phyloP scores from a whole-genome alignment of 2,329 filamentous ascomycete species.

The Aspergillus sp. region DNA sequence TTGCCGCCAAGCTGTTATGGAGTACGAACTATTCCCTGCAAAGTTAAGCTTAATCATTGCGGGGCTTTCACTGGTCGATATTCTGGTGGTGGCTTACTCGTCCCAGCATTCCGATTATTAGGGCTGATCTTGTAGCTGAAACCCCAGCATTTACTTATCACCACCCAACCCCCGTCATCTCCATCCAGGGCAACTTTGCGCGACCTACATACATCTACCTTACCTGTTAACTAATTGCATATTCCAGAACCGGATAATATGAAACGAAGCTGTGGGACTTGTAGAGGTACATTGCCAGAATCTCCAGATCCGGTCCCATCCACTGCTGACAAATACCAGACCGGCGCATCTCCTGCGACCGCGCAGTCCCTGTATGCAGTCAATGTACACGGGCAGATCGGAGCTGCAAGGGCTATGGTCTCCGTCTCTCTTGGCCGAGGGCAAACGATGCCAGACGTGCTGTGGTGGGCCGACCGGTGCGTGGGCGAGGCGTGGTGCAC shows the following conservation, averaged over 20 bases:
- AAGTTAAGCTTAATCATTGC: neutral
- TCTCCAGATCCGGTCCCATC: neutral
- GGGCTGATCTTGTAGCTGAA: neutral
- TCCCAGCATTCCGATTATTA: neutral
- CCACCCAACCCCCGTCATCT: neutral
- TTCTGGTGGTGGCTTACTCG: neutral
- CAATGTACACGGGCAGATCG: constrained; percentile 5
- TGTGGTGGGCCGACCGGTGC: neutral
- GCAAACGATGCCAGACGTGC: constrained; percentile 5
- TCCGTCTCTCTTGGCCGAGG: constrained; percentile 12
- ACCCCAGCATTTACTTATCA: neutral
- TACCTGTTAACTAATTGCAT: neutral
- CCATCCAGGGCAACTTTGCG: constrained; percentile 1
- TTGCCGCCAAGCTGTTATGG: neutral
- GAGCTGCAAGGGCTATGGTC: constrained; percentile 11
- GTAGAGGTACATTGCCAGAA: constrained; percentile 4
- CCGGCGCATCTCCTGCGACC: constrained; percentile 10
- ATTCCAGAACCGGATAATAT: neutral
- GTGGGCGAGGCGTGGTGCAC: neutral
- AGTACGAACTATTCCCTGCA: neutral
- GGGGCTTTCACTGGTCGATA: neutral
- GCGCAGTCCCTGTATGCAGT: constrained; percentile 1
- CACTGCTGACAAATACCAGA: neutral
- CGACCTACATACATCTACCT: neutral
- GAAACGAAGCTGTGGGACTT: constrained; percentile 5